Evolutionary conservation across 1,284 basidiomycete species (phyloP).

Genomic region (Malassezia brasiliensis): DNA sequence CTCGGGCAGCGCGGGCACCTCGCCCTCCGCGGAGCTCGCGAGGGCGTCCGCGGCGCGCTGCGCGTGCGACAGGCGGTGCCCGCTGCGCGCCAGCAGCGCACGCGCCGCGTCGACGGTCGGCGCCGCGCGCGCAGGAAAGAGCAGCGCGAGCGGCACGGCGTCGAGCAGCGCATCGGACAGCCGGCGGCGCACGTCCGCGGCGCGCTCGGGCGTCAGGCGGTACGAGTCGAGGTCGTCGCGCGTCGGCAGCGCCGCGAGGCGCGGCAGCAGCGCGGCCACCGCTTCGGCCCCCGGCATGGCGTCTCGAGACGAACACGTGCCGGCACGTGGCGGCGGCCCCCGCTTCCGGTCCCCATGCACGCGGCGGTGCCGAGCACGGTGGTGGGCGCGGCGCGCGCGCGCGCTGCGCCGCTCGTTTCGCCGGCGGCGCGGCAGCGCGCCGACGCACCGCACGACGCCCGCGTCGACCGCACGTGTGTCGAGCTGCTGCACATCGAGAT

Average conservation of each 20-base stretch:
- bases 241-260: conserved; percentile 11
- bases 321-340: background rate
- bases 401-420: background rate
- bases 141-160: conserved; percentile 1
- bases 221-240: conserved; percentile 13
- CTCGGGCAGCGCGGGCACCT: conserved; percentile 20
- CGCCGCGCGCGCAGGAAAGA: conserved; percentile 1
- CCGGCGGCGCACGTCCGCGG: conserved; percentile 3
- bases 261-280: conserved; percentile 16
- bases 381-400: background rate
- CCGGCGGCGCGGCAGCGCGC: background rate
- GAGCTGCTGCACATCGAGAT: conserved; percentile 8
- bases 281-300: conserved; percentile 6
- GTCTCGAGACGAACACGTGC: background rate
- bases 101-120: background rate
- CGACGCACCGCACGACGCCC: background rate
- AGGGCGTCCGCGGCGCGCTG: conserved; percentile 8
- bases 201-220: background rate
- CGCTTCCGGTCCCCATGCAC: background rate
- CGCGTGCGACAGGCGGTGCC: conserved; percentile 2
- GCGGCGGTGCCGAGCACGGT: background rate
- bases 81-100: conserved; percentile 1
- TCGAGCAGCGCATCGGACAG: conserved; percentile 6
- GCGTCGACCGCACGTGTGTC: conserved; percentile 3
- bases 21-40: background rate